These are phyloP conservation scores for Ustilago loliicola DNA, from an alignment of 1,284 basidiomycete genomes.

Conservation along the genomic window DNA sequence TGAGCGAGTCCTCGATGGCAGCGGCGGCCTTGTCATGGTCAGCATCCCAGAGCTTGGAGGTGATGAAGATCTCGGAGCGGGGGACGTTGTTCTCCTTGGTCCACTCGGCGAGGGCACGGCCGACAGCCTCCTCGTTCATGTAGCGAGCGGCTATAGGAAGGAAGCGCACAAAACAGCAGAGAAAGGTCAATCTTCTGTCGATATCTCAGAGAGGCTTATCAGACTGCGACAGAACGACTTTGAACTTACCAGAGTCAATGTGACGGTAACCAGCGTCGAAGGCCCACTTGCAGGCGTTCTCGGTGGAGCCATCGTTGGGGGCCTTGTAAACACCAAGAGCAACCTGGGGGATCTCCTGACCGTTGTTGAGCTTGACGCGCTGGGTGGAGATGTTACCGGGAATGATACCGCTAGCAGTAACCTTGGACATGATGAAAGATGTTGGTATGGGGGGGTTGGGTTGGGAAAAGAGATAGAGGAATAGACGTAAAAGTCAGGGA, in stretches of 20 bases:
- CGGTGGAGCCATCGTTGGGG: slow-evolving; percentile 68
- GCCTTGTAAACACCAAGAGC: slow-evolving; percentile 70
- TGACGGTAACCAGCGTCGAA: slow-evolving; percentile 69
- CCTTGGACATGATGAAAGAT: slow-evolving; percentile 48
- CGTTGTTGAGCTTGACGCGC: slow-evolving; percentile 67
- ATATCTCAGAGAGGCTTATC: background rate
- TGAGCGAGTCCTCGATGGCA: slow-evolving; percentile 69
- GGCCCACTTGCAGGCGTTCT: slow-evolving; percentile 69
- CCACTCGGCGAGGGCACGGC: slow-evolving; percentile 67
- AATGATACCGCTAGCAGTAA: slow-evolving; percentile 47
- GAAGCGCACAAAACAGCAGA: background rate
- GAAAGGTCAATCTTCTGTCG: background rate
- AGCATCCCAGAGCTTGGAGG: slow-evolving; percentile 69
- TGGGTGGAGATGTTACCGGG: slow-evolving; percentile 64
- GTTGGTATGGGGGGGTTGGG: slow-evolving; percentile 9
- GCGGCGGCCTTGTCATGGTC: slow-evolving; percentile 67
- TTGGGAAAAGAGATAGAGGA: slow-evolving; percentile 7
- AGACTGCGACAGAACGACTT: background rate
- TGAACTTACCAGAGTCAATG: slow-evolving; percentile 65
- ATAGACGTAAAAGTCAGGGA: background rate
- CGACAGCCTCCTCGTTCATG: slow-evolving; percentile 70
- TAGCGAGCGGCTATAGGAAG: slow-evolving; percentile 60
- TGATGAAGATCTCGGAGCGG: slow-evolving; percentile 70
- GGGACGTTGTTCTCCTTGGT: slow-evolving; percentile 60
- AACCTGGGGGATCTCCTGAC: slow-evolving; percentile 66